Evolutionary conservation across 2,329 filamentous ascomycete species (phyloP).

Genomic region (Epichloe aotearoae): DNA sequence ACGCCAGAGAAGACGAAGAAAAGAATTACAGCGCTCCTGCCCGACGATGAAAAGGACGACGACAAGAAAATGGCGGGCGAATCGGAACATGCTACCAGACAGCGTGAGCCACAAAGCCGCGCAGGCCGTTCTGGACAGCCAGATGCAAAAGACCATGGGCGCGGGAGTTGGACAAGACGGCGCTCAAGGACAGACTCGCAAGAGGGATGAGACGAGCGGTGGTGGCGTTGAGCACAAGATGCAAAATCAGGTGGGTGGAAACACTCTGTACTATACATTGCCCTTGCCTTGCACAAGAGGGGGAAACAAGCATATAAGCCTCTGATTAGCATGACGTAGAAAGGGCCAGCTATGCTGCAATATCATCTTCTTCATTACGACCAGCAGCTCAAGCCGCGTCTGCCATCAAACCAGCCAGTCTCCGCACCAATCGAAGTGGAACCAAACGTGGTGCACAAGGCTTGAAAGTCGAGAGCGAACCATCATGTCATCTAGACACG

Average conservation of each 20-base stretch:
- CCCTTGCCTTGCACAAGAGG: too few relatives aligned
- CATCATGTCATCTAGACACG: too few relatives aligned
- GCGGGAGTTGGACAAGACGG: background rate
- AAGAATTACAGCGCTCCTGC: constrained; percentile 2
- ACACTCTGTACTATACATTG: background rate
- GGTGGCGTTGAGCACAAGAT: background rate
- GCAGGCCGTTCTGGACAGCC: background rate
- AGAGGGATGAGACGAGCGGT: background rate
- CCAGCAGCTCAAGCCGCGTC: too few relatives aligned
- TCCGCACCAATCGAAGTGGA: too few relatives aligned
- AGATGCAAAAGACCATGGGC: background rate
- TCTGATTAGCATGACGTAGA: too few relatives aligned
- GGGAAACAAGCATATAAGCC: too few relatives aligned
- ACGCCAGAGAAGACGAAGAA: constrained; percentile 10
- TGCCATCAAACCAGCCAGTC: too few relatives aligned
- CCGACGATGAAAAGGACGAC: background rate
- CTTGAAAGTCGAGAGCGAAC: too few relatives aligned
- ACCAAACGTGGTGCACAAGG: too few relatives aligned
- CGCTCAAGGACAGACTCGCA: background rate
- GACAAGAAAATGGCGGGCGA: background rate
- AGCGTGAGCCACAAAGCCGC: background rate
- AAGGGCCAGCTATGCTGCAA: too few relatives aligned
- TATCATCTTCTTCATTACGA: too few relatives aligned
- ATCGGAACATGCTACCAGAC: background rate
- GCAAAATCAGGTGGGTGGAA: background rate